phyloP scores from a whole-genome alignment of 1,284 basidiomycete species.

The Chondrostereum purpureum region DNA sequence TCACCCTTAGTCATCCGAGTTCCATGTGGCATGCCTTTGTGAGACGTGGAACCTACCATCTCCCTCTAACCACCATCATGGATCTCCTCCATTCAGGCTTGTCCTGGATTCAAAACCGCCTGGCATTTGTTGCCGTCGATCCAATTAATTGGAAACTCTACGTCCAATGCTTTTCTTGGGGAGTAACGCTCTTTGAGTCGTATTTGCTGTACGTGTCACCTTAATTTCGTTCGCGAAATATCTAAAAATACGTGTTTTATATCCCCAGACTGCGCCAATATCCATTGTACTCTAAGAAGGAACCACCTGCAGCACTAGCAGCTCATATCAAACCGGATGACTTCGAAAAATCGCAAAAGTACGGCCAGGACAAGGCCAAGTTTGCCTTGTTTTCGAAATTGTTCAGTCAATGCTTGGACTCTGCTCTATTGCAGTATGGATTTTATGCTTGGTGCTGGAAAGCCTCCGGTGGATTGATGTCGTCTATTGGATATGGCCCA shows the following conservation, averaged over 20 bases:
- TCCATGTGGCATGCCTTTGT: background rate
- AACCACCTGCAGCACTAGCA: slow-evolving; percentile 74
- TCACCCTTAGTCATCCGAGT: background rate
- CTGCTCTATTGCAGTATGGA: slow-evolving; percentile 66
- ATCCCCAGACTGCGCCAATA: slow-evolving; percentile 70
- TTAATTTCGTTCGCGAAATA: slow-evolving; percentile 4
- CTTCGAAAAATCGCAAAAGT: slow-evolving; percentile 86
- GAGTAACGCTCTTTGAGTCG: slow-evolving; percentile 76
- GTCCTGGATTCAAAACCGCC: slow-evolving; percentile 41
- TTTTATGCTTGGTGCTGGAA: slow-evolving; percentile 81
- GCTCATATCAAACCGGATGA: slow-evolving; percentile 68
- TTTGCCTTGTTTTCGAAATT: slow-evolving; percentile 73
- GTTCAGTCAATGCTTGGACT: slow-evolving; percentile 69
- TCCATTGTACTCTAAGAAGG: slow-evolving; percentile 70
- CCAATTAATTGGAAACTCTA: slow-evolving; percentile 68
- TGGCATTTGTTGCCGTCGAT: slow-evolving; percentile 53
- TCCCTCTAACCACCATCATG: slow-evolving; percentile 29
- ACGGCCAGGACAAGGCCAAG: slow-evolving; percentile 89
- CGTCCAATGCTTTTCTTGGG: slow-evolving; percentile 71
- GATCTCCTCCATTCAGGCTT: slow-evolving; percentile 54
- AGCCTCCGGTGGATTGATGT: slow-evolving; percentile 44
- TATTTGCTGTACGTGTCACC: slow-evolving; percentile 62
- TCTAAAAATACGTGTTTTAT: background rate
- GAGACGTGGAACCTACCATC: background rate
- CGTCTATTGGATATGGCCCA: slow-evolving; percentile 51